Evolutionary conservation across 176 grass and related monocot genomes (phyloP).

Genomic region (Bolboschoenus planiculmis): DNA sequence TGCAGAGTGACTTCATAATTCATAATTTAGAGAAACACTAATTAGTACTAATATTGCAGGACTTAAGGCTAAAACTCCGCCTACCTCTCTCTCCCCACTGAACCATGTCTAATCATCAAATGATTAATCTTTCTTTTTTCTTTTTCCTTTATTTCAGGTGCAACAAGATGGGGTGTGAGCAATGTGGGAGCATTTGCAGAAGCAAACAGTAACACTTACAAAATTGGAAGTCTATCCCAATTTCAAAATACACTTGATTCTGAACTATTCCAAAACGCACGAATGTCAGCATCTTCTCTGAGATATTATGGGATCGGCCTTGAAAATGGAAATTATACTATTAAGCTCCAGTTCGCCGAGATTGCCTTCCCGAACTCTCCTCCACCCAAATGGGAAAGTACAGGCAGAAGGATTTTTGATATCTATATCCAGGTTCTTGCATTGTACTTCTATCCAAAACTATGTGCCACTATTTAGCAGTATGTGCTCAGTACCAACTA

Average conservation of each 20-base stretch:
- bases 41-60: too few species aligned
- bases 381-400: constrained; percentile 35
- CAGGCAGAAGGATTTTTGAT: constrained; percentile 70
- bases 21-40: too few species aligned
- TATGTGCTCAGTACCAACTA: not conserved
- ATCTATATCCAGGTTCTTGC: constrained; percentile 70
- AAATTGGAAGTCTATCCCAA: constrained; percentile 38
- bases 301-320: constrained; percentile 86
- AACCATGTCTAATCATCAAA: too few species aligned
- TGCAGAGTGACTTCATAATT: too few species aligned
- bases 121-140: too few species aligned
- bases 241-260: constrained; percentile 62
- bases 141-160: constrained; percentile 10
- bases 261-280: constrained; percentile 59
- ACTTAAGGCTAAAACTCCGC: too few species aligned
- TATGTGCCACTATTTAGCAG: not conserved
- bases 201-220: constrained; percentile 25
- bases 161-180: constrained; percentile 64
- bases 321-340: constrained; percentile 86
- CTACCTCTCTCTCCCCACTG: too few species aligned
- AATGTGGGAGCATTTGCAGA: constrained; percentile 52
- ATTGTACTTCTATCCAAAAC: not conserved
- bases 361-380: constrained; percentile 29
- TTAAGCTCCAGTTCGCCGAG: constrained; percentile 74
- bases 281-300: constrained; percentile 74